Evolutionary conservation across 164 flowering plant species (phyloP).

Genomic region (Chimonanthus salicifolius): DNA sequence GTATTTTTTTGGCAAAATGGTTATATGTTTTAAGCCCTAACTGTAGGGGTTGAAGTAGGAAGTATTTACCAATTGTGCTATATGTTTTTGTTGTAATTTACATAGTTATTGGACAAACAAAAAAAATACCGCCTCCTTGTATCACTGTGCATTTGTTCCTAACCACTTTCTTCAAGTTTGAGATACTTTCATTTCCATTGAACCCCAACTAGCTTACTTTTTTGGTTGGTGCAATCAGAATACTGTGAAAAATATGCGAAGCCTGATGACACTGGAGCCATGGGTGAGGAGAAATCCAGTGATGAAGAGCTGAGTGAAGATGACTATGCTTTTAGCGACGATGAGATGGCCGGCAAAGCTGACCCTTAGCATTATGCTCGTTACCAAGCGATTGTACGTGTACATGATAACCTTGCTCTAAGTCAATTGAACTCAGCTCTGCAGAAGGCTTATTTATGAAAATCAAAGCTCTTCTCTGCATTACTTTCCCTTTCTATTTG

Average conservation of each 20-base stretch:
- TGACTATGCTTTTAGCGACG: constrained; percentile 51
- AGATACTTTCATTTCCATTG: too few relatives aligned
- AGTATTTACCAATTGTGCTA: too few relatives aligned
- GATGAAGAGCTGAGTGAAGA: constrained; percentile 61
- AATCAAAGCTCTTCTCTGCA: constrained; percentile 9
- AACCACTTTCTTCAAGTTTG: neutral
- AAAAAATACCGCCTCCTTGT: too few relatives aligned
- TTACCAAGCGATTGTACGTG: constrained; percentile 14
- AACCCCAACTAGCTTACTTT: too few relatives aligned
- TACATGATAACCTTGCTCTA: constrained; percentile 28
- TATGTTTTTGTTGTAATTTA: too few relatives aligned
- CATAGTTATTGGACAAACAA: too few relatives aligned
- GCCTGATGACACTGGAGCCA: constrained; percentile 50
- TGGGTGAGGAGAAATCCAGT: constrained; percentile 40
- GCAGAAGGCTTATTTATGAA: constrained; percentile 12
- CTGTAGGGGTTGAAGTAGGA: too few relatives aligned
- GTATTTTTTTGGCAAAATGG: too few relatives aligned
- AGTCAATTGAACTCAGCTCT: constrained; percentile 9
- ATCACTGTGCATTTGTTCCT: neutral
- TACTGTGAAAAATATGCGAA: constrained; percentile 62
- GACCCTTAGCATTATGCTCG: constrained; percentile 27
- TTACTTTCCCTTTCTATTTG: neutral
- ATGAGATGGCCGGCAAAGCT: constrained; percentile 36
- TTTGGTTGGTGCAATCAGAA: constrained; percentile 26
- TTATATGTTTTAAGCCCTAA: too few relatives aligned